Conservation (phyloP, 306 rosid species). For the Hippophae gyantsensis region DNA sequence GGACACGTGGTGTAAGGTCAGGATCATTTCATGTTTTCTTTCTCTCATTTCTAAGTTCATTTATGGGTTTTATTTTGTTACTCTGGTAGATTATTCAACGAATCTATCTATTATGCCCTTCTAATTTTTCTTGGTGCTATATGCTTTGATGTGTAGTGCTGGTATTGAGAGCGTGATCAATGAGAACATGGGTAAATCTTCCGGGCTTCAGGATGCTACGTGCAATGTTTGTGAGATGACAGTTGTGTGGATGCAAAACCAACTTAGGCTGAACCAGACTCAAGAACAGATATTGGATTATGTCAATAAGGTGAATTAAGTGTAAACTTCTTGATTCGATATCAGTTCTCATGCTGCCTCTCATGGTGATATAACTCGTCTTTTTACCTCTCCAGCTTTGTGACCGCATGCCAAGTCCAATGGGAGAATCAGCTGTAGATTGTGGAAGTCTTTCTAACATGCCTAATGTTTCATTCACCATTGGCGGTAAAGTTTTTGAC, state of each 20-base stretch:
- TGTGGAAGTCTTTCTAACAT: slow-evolving; percentile 38
- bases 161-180: slow-evolving; percentile 71
- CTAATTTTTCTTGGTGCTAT: background rate
- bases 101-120: background rate
- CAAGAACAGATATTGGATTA: slow-evolving; percentile 44
- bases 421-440: slow-evolving; percentile 47
- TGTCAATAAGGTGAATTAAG: slow-evolving; percentile 42
- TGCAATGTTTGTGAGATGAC: slow-evolving; percentile 91
- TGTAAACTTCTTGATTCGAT: background rate
- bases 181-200: slow-evolving; percentile 32
- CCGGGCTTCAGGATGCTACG: slow-evolving; percentile 39
- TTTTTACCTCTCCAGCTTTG: no score
- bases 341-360: no score
- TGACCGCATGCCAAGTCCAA: slow-evolving; percentile 48
- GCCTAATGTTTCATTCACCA: slow-evolving; percentile 46
- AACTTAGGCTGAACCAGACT: slow-evolving; percentile 63
- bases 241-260: slow-evolving; percentile 73
- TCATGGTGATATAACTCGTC: no score
- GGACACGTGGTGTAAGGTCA: slow-evolving; percentile 60
- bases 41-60: no score
- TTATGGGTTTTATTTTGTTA: background rate
- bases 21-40: slow-evolving; percentile 11
- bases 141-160: slow-evolving; percentile 22
- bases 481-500: slow-evolving; percentile 48
- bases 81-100: background rate